phyloP scores from a whole-genome alignment of 2,329 filamentous ascomycete genomes.

The Phaeosphaeria sp. region DNA sequence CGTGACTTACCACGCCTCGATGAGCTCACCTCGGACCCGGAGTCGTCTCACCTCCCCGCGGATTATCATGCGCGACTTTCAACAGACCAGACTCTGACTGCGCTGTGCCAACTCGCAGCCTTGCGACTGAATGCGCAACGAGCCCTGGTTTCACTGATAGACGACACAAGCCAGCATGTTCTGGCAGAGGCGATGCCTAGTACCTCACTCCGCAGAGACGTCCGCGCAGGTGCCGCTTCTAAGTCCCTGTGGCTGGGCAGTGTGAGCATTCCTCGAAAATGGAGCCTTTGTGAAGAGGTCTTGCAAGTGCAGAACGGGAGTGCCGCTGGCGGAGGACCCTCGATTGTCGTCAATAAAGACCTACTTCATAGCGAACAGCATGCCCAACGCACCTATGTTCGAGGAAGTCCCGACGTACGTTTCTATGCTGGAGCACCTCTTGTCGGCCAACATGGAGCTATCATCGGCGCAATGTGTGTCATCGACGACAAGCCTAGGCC shows the following conservation, averaged over 20 bases:
- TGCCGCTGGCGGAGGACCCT: background rate
- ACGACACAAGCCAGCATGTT: background rate
- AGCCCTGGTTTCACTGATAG: background rate
- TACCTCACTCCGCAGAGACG: background rate
- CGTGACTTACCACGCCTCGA: background rate
- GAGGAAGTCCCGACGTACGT: constrained; percentile 5
- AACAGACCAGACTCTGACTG: background rate
- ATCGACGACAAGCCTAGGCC: constrained; percentile 28
- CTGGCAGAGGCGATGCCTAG: background rate
- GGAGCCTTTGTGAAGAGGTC: background rate
- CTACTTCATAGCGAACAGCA: background rate
- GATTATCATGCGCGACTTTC: background rate
- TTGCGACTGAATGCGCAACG: background rate
- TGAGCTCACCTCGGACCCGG: background rate
- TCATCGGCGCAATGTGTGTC: constrained; percentile 31
- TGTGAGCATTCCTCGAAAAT: background rate
- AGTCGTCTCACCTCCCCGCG: background rate
- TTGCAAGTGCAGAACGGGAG: background rate
- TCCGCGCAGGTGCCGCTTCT: background rate
- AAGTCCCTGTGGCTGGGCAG: background rate
- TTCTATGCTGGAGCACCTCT: constrained; percentile 38
- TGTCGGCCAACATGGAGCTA: constrained; percentile 23
- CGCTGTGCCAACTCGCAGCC: background rate
- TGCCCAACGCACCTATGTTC: constrained; percentile 17
- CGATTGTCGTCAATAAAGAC: background rate